Evolutionary conservation across 2,329 filamentous ascomycete genomes (phyloP).

Genomic region (Aspergillus sp.): DNA sequence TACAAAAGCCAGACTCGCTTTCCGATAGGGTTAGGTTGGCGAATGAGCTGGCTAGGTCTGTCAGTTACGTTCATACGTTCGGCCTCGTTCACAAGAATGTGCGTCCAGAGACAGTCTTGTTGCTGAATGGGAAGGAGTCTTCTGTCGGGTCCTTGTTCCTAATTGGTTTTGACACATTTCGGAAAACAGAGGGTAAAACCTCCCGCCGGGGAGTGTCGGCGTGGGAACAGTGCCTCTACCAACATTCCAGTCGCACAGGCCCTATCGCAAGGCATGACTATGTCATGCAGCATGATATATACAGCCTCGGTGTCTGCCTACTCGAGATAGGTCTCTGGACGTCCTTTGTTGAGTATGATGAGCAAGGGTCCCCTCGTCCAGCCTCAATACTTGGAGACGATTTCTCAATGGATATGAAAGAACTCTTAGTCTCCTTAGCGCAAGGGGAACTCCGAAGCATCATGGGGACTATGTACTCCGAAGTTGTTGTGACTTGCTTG

Average conservation of each 20-base stretch:
- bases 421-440: neutral
- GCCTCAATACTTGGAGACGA: neutral
- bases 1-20: neutral
- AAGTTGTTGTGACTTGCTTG: slow-evolving; percentile 33
- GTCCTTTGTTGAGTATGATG: slow-evolving; percentile 2
- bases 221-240: slow-evolving; percentile 44
- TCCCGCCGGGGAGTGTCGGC: slow-evolving; percentile 30
- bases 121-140: slow-evolving; percentile 3
- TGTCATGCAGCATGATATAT: slow-evolving; percentile 11
- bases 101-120: slow-evolving; percentile 35
- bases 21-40: slow-evolving; percentile 10
- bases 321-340: slow-evolving; percentile 7
- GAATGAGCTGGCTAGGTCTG: slow-evolving; percentile 30
- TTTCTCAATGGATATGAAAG: neutral
- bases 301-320: slow-evolving; percentile 8
- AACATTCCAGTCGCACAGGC: slow-evolving; percentile 41
- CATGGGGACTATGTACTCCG: slow-evolving; percentile 23
- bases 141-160: slow-evolving; percentile 30
- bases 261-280: neutral
- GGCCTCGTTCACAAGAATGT: slow-evolving; percentile 49
- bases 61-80: slow-evolving; percentile 38
- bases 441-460: neutral
- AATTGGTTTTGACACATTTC: slow-evolving; percentile 45
- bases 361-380: neutral
- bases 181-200: slow-evolving; percentile 31